A percentile compares a stretch with the other conserved stretches of the same genome.
phyloP scores from a whole-genome alignment of 495 filamentous ascomycete genomes.

The Staphylotrichum longicolle region DNA sequence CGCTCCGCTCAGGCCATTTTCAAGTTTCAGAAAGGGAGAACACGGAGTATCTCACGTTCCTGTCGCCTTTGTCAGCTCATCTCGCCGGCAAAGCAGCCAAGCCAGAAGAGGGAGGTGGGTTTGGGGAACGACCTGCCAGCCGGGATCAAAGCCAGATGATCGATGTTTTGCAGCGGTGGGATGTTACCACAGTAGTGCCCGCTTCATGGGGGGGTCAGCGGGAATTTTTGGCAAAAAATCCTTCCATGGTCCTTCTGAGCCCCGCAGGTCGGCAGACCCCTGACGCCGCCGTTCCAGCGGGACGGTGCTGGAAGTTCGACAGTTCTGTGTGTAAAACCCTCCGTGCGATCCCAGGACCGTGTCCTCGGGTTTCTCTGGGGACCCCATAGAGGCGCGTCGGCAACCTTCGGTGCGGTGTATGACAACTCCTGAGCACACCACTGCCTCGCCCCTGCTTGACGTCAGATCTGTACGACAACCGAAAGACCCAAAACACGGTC shows the following conservation, averaged over 20 bases:
- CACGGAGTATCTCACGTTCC: not conserved
- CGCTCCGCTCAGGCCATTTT: not conserved
- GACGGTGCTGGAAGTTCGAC: conserved; percentile 23
- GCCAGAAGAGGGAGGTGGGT: not conserved
- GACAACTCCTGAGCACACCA: not conserved
- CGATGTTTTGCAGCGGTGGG: conserved; percentile 21
- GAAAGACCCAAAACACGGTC: conserved; percentile 9
- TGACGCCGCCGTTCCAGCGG: conserved; percentile 31
- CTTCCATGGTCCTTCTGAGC: conserved; percentile 29
- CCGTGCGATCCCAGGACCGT: conserved; percentile 36
- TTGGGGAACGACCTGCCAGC: not conserved
- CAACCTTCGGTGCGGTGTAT: no score
- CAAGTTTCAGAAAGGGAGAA: not conserved
- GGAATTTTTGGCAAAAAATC: conserved; percentile 25
- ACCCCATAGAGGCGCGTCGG: conserved; percentile 9
- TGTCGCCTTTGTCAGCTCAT: not conserved
- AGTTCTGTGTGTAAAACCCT: conserved; percentile 22
- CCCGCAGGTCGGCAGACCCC: conserved; percentile 25
- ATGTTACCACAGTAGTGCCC: conserved; percentile 9
- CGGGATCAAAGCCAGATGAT: conserved; percentile 17
- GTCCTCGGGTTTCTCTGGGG: conserved; percentile 33
- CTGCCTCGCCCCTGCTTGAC: conserved; percentile 20
- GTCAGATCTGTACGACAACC: conserved; percentile 23
- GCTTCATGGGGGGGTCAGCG: not conserved
- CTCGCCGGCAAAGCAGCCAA: conserved; percentile 3